Conservation (phyloP, 2,329 filamentous ascomycete genomes). For the Colletotrichum godetiae region DNA sequence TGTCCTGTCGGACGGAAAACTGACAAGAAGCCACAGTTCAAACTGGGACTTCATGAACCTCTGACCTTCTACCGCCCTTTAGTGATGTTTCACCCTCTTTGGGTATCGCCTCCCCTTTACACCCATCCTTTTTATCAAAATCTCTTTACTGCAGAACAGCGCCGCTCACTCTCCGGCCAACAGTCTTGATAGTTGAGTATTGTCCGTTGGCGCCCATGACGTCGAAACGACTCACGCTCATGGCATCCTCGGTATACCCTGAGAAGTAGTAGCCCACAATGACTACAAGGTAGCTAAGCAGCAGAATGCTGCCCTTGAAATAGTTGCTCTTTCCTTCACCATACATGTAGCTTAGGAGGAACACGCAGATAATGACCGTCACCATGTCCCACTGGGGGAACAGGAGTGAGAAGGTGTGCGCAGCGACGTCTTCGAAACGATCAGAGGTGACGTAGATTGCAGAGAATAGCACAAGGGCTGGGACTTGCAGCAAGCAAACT, state of each 20-base stretch:
- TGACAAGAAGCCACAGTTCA: neutral
- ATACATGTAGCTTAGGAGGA: constrained; percentile 96
- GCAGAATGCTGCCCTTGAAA: constrained; percentile 97
- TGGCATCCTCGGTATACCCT: constrained; percentile 59
- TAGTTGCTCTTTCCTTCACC: constrained; percentile 99
- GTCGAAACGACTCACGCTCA: constrained; percentile 63
- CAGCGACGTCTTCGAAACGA: constrained; percentile 52
- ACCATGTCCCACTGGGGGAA: constrained; percentile 99
- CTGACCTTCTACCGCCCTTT: neutral
- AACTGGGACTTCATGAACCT: neutral
- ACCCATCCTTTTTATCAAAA: neutral
- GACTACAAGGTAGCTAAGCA: constrained; percentile 93
- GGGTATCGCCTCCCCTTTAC: neutral
- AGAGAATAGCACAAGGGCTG: constrained; percentile 91
- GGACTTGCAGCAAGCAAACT: constrained; percentile 94
- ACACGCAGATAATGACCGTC: constrained; percentile 94
- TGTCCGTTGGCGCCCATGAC: constrained; percentile 61
- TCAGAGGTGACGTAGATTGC: constrained; percentile 69
- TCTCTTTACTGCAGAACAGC: constrained; percentile 41
- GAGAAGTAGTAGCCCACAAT: constrained; percentile 92
- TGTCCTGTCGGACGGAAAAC: neutral
- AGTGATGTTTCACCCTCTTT: constrained; percentile 10
- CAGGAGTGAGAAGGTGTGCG: constrained; percentile 84
- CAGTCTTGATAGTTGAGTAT: constrained; percentile 64
- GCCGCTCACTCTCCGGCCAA: constrained; percentile 58